Conservation (phyloP, 2,329 filamentous ascomycete species). For the Trichoderma sp. region DNA sequence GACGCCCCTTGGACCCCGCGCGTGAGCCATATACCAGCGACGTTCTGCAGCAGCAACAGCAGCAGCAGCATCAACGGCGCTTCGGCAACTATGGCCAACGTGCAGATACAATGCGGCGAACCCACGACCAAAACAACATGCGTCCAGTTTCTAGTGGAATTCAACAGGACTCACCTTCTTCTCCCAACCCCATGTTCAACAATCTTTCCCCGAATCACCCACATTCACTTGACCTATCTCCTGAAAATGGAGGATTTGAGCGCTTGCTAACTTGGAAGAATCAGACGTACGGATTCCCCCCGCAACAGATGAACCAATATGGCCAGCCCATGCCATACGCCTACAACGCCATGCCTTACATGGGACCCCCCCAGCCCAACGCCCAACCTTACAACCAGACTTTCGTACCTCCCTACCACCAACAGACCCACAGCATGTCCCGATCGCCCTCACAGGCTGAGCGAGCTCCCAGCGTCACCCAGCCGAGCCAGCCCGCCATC, state of each 20-base stretch:
- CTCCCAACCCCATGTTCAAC: constrained; percentile 22
- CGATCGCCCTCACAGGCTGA: constrained; percentile 80
- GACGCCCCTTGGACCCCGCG: constrained; percentile 43
- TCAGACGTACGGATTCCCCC: constrained; percentile 64
- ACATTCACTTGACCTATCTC: constrained; percentile 61
- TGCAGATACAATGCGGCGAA: constrained; percentile 39
- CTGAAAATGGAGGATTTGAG: constrained; percentile 71
- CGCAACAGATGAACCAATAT: constrained; percentile 45
- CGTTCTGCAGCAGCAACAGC: constrained; percentile 35
- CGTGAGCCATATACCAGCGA: constrained; percentile 41
- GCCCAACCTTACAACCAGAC: constrained; percentile 54
- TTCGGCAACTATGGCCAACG: constrained; percentile 45
- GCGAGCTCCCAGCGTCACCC: constrained; percentile 66
- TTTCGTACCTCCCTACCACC: constrained; percentile 46
- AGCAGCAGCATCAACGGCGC: constrained; percentile 41
- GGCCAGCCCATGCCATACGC: constrained; percentile 45
- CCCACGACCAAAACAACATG: constrained; percentile 31
- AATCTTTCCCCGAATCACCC: constrained; percentile 26
- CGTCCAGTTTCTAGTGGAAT: constrained; percentile 30
- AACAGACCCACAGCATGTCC: constrained; percentile 72
- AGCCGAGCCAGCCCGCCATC: constrained; percentile 57
- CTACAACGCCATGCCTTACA: constrained; percentile 54
- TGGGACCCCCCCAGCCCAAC: constrained; percentile 48
- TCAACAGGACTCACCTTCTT: constrained; percentile 23
- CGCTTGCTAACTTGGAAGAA: constrained; percentile 69